Percentiles rank a stretch among this genome's conserved stretches.
Conservation (phyloP, 257 asterid genomes). For the Salvia rosmarinus region DNA sequence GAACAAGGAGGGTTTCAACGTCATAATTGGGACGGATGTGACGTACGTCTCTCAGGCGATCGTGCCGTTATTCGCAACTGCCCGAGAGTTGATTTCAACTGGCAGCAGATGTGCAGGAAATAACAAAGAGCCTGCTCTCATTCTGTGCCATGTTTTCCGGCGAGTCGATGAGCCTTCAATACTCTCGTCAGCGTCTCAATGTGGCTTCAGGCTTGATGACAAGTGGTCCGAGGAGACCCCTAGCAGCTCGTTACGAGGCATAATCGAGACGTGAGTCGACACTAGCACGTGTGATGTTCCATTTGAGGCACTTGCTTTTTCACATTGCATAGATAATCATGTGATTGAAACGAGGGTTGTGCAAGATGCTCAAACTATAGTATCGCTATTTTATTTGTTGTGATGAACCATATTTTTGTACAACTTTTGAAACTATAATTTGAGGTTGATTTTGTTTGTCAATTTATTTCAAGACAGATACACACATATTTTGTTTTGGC, state of each 20-base stretch:
- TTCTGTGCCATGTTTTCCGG: constrained; percentile 81
- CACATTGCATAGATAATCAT: constrained; percentile 34
- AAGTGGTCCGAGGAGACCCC: constrained; percentile 56
- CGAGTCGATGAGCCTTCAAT: constrained; percentile 81
- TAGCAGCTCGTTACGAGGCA: constrained; percentile 34
- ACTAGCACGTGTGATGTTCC: constrained; percentile 44
- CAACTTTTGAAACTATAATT: neutral
- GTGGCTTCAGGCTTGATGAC: constrained; percentile 66
- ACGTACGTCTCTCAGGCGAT: constrained; percentile 68
- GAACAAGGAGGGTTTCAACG: constrained; percentile 64
- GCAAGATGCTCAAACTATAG: neutral
- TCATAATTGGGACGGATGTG: constrained; percentile 88
- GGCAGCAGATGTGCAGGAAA: constrained; percentile 12
- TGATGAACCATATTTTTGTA: neutral
- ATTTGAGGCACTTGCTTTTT: constrained; percentile 71
- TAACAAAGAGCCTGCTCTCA: constrained; percentile 45
- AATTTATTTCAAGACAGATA: neutral
- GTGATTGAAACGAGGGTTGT: constrained; percentile 1
- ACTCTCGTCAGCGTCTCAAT: constrained; percentile 59
- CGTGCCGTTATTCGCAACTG: constrained; percentile 73
- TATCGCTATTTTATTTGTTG: neutral
- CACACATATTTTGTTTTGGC: neutral
- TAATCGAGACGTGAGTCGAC: constrained; percentile 57
- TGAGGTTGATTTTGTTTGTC: too few relatives aligned
- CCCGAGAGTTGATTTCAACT: constrained; percentile 58